Evolutionary conservation across 768 basidiomycete species (phyloP).

Genomic region (Mycena alexandri): DNA sequence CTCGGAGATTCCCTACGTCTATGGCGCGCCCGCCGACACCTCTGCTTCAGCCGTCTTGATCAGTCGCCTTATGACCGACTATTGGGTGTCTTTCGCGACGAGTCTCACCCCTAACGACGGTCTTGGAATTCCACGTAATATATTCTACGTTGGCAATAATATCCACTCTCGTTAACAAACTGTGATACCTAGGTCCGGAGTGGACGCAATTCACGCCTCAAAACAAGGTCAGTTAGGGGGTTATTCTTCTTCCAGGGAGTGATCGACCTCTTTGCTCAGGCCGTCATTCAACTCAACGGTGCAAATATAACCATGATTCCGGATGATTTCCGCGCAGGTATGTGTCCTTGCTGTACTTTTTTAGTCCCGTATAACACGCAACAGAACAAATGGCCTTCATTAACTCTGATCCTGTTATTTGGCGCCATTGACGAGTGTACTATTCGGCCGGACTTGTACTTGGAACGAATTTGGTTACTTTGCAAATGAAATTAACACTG

Average conservation of each 20-base stretch:
- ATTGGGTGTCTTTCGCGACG: constrained; percentile 58
- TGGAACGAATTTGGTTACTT: no score
- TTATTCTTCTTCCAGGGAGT: background rate
- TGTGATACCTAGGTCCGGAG: constrained; percentile 7
- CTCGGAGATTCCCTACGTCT: constrained; percentile 53
- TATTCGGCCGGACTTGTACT: no score
- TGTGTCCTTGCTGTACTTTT: background rate
- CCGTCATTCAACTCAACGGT: constrained; percentile 41
- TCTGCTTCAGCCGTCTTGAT: constrained; percentile 44
- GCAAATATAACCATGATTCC: constrained; percentile 39
- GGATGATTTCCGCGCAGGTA: constrained; percentile 39
- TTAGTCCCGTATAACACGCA: constrained; percentile 39
- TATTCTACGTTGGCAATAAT: background rate
- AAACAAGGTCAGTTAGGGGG: constrained; percentile 15
- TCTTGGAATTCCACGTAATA: constrained; percentile 47
- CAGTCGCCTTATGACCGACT: constrained; percentile 54
- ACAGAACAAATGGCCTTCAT: constrained; percentile 39
- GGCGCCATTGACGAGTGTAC: constrained; percentile 20
- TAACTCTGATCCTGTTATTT: constrained; percentile 33
- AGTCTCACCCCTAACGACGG: constrained; percentile 57
- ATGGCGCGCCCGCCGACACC: constrained; percentile 44
- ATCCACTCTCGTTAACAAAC: no score
- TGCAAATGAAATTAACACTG: no score
- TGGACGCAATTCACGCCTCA: constrained; percentile 41
- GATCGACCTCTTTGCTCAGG: constrained; percentile 13